A percentile compares a stretch with the other conserved stretches of the same genome.
Evolutionary conservation across 2,329 filamentous ascomycete genomes (phyloP).

Genomic region (Sarocladium oryzae): DNA sequence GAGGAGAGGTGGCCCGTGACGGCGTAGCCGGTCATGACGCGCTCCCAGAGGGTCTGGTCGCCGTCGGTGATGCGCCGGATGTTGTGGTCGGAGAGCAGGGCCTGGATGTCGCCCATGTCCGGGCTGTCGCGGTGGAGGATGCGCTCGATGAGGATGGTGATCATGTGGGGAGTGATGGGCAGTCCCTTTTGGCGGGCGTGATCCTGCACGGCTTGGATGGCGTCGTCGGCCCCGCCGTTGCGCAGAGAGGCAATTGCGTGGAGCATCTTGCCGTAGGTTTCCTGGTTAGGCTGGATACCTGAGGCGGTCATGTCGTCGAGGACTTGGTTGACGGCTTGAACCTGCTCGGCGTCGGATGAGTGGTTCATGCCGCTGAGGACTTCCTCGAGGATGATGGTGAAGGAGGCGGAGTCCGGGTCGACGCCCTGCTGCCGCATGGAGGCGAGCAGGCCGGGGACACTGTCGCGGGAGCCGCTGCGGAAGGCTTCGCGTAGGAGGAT

Average conservation of each 20-base stretch:
- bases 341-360: constrained; percentile 40
- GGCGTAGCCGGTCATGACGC: constrained; percentile 62
- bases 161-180: constrained; percentile 56
- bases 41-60: constrained; percentile 64
- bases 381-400: constrained; percentile 64
- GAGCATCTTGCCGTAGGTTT: constrained; percentile 65
- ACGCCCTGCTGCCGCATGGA: constrained; percentile 53
- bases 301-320: constrained; percentile 51
- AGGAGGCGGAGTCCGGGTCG: constrained; percentile 59
- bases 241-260: constrained; percentile 36
- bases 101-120: constrained; percentile 52
- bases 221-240: constrained; percentile 32
- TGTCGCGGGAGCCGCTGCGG: constrained; percentile 34
- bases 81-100: constrained; percentile 52
- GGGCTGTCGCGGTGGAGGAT: constrained; percentile 53
- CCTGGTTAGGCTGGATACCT: constrained; percentile 52
- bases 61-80: constrained; percentile 26
- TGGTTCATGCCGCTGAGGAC: constrained; percentile 37
- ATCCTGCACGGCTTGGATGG: constrained; percentile 53
- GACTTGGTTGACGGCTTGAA: constrained; percentile 43
- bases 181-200: constrained; percentile 53
- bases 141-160: constrained; percentile 65
- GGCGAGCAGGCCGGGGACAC: constrained; percentile 46
- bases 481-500: constrained; percentile 58
- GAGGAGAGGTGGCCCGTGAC: constrained; percentile 39